These are phyloP conservation scores for Sporothrix sp. DNA, from an alignment of 2,329 filamentous ascomycete species.

Conservation along the genomic window DNA sequence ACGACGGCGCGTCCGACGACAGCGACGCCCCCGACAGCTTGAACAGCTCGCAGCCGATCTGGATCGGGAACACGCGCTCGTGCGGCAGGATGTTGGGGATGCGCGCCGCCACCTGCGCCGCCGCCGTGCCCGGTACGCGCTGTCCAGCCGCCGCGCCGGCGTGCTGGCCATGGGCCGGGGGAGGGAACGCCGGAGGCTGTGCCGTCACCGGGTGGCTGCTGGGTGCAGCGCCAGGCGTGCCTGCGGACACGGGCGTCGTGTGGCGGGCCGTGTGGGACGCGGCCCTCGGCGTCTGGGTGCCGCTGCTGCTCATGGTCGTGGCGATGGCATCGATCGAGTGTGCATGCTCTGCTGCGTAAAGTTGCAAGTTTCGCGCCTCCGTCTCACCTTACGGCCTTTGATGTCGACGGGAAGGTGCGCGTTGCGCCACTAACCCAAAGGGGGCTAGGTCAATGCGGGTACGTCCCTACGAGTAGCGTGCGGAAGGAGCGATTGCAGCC, in stretches of 20 bases:
- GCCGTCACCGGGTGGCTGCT: not conserved
- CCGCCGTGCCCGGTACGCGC: conserved; percentile 20
- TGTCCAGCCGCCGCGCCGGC: not conserved
- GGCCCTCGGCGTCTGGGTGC: conserved; percentile 7
- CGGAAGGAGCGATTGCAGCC: too few species aligned
- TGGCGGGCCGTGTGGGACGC: conserved; percentile 1
- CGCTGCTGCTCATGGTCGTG: conserved; percentile 1
- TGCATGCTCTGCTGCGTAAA: too few species aligned
- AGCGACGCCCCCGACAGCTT: conserved; percentile 64
- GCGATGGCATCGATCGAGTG: not conserved
- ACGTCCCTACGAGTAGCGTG: too few species aligned
- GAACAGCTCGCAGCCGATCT: conserved; percentile 63
- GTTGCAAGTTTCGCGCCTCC: too few species aligned
- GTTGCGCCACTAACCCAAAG: too few species aligned
- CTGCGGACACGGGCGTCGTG: conserved; percentile 3
- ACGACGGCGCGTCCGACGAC: conserved; percentile 78
- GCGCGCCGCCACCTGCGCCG: not conserved
- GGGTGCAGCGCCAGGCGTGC: not conserved
- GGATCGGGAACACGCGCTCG: conserved; percentile 64
- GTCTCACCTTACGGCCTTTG: too few species aligned
- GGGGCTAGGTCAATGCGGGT: too few species aligned
- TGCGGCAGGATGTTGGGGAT: conserved; percentile 54
- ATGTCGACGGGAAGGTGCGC: not conserved
- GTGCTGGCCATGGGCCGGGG: not conserved
- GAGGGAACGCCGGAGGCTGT: not conserved